phyloP scores from a whole-genome alignment of 169 alveolate genomes.

The Plasmodium gallinaceum region DNA sequence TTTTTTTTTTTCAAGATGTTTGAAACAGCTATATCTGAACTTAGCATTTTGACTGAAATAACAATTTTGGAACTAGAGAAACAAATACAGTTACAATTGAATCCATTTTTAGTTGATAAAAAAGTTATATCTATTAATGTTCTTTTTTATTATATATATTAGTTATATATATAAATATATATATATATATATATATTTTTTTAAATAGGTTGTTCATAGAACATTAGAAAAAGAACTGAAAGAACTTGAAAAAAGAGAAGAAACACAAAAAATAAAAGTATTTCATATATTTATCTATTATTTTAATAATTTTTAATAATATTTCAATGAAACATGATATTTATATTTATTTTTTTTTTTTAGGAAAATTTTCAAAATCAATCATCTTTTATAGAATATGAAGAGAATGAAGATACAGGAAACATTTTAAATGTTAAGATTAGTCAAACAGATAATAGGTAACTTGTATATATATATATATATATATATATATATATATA shows the following conservation, averaged over 20 bases:
- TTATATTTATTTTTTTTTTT: not conserved
- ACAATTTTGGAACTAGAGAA: constrained; percentile 63
- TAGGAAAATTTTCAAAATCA: constrained; percentile 63
- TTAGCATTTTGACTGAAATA: constrained; percentile 60
- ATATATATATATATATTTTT: constrained; percentile 11
- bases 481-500: not conserved
- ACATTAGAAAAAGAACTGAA: constrained; percentile 46
- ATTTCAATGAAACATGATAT: too few relatives aligned
- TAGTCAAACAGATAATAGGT: constrained; percentile 86
- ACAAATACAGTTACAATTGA: constrained; percentile 62
- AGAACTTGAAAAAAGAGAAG: constrained; percentile 42
- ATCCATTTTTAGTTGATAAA: constrained; percentile 68
- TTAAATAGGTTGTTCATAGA: constrained; percentile 35
- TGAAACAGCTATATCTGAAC: constrained; percentile 73
- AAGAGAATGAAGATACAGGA: constrained; percentile 52
- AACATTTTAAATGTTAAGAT: constrained; percentile 84
- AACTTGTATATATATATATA: not conserved
- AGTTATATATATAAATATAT: too few relatives aligned
- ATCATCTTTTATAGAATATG: constrained; percentile 54
- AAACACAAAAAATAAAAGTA: constrained; percentile 20
- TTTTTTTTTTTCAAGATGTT: constrained; percentile 44
- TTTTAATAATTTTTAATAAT: not conserved
- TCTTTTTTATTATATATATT: constrained; percentile 2
- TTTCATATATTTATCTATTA: not conserved
- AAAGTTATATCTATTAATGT: constrained; percentile 7